These are phyloP conservation scores for Holtermannia corniformis DNA, from an alignment of 768 basidiomycete genomes.

Conservation along the genomic window DNA sequence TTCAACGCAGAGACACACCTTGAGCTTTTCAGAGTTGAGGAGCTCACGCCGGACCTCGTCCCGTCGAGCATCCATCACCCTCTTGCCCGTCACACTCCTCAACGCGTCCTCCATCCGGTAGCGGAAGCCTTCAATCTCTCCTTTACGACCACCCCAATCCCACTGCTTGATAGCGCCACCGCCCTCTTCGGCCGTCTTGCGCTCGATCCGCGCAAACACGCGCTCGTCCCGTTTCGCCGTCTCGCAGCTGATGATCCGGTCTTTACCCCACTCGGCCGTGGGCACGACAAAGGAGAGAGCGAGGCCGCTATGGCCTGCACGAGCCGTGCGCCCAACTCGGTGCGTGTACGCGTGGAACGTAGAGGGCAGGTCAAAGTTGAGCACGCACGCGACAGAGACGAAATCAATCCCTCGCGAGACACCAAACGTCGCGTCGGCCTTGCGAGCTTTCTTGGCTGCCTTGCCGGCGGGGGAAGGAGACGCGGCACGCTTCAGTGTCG, in stretches of 20 bases:
- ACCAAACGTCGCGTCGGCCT: slow-evolving; percentile 68
- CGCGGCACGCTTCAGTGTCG: slow-evolving; percentile 51
- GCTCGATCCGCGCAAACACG: slow-evolving; percentile 67
- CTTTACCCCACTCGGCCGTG: slow-evolving; percentile 39
- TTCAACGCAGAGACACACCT: slow-evolving; percentile 50
- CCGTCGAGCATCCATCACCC: slow-evolving; percentile 79
- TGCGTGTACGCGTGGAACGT: slow-evolving; percentile 85
- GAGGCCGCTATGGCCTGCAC: slow-evolving; percentile 88
- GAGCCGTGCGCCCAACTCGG: slow-evolving; percentile 90
- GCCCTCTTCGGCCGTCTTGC: slow-evolving; percentile 54
- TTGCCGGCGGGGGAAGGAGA: slow-evolving; percentile 20
- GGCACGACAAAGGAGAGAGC: slow-evolving; percentile 77
- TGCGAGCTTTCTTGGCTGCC: slow-evolving; percentile 35
- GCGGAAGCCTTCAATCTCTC: slow-evolving; percentile 84
- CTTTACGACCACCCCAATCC: slow-evolving; percentile 76
- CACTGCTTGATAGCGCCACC: slow-evolving; percentile 69
- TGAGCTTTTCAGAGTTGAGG: slow-evolving; percentile 89
- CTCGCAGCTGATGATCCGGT: slow-evolving; percentile 55
- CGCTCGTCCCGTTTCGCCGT: slow-evolving; percentile 66
- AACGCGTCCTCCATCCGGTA: slow-evolving; percentile 97
- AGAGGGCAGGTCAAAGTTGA: slow-evolving; percentile 95
- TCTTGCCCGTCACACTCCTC: slow-evolving; percentile 72
- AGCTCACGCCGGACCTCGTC: slow-evolving; percentile 91
- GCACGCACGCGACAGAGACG: slow-evolving; percentile 87
- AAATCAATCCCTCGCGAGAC: slow-evolving; percentile 96